These are phyloP conservation scores for Nemania abortiva DNA, from an alignment of 2,329 filamentous ascomycete species.

Conservation along the genomic window DNA sequence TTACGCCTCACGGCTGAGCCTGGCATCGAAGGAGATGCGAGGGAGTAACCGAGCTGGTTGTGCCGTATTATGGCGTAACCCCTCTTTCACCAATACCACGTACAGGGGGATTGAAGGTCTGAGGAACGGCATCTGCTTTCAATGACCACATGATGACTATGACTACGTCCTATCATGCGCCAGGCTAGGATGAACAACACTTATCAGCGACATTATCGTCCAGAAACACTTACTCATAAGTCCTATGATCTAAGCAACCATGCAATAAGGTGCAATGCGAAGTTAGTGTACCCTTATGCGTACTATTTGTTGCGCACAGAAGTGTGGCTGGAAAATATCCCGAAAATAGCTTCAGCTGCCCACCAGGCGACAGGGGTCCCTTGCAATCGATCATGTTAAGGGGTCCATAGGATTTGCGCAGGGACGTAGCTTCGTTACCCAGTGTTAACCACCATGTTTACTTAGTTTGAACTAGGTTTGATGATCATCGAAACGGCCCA, in stretches of 20 bases:
- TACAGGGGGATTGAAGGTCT: neutral
- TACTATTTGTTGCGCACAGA: neutral
- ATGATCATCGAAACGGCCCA: neutral
- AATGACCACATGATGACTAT: neutral
- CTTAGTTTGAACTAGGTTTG: neutral
- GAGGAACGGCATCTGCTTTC: conserved; percentile 1
- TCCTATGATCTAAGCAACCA: conserved; percentile 25
- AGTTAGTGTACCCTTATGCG: neutral
- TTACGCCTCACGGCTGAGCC: conserved; percentile 12
- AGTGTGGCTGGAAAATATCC: conserved; percentile 15
- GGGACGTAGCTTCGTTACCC: conserved; percentile 5
- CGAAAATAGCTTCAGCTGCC: conserved; percentile 35
- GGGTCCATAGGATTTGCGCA: conserved; percentile 27
- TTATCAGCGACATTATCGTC: neutral
- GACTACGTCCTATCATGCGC: conserved; percentile 11
- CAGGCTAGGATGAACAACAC: neutral
- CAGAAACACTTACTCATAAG: neutral
- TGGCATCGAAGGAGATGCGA: neutral
- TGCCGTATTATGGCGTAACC: neutral
- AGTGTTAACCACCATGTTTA: neutral
- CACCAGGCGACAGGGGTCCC: conserved; percentile 19
- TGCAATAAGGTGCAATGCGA: conserved; percentile 1
- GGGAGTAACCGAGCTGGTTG: conserved; percentile 19
- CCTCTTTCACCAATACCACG: neutral
- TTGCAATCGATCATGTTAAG: conserved; percentile 25